These are phyloP conservation scores for Kregervanrija delftensis DNA, from an alignment of 805 yeast genomes.

Conservation along the genomic window DNA sequence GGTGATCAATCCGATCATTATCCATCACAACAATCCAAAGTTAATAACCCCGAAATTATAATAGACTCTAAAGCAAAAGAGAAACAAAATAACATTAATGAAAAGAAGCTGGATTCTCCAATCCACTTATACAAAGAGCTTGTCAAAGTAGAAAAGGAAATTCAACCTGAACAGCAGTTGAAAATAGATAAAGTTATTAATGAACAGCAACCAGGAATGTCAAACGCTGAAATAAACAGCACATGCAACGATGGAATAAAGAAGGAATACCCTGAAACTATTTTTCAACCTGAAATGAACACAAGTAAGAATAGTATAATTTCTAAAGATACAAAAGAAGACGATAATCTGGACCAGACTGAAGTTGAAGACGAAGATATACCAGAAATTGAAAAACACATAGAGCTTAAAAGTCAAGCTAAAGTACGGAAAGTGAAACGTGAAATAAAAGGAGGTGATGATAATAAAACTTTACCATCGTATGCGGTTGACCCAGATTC, in stretches of 20 bases:
- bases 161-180: neutral
- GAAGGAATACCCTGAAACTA: too few species aligned
- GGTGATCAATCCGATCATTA: neutral
- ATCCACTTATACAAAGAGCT: neutral
- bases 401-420: neutral
- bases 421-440: neutral
- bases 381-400: neutral
- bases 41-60: too few species aligned
- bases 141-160: neutral
- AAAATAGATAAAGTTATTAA: too few species aligned
- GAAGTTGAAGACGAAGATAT: neutral
- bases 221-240: too few species aligned
- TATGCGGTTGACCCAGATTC: conserved; percentile 74
- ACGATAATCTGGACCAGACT: neutral
- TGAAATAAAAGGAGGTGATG: neutral
- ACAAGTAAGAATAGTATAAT: too few species aligned
- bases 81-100: neutral
- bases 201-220: too few species aligned
- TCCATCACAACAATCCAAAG: too few species aligned
- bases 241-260: too few species aligned
- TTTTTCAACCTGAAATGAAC: too few species aligned
- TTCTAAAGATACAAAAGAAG: neutral
- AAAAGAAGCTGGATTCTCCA: neutral
- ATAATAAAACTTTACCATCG: conserved; percentile 20
- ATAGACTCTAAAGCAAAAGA: neutral